A percentile compares a stretch with the other conserved stretches of the same genome.
These are phyloP conservation scores for Fusarium sulawesiense DNA, from an alignment of 2,329 filamentous ascomycete genomes.

Conservation along the genomic window DNA sequence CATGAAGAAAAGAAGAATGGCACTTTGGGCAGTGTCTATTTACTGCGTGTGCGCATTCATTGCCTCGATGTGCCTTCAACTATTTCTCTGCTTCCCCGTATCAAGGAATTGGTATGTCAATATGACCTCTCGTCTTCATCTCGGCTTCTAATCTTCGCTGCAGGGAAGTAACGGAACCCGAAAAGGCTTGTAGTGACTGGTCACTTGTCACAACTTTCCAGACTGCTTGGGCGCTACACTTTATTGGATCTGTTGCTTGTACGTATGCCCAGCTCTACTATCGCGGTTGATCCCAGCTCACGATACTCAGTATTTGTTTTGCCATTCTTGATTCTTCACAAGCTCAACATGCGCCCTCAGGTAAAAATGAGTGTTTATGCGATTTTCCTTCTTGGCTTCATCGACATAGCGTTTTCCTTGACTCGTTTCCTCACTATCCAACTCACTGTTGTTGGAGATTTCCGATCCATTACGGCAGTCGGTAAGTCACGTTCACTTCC, in stretches of 20 bases:
- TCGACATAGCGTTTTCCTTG: constrained; percentile 38
- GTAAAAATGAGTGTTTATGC: constrained; percentile 31
- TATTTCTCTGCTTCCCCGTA: constrained; percentile 33
- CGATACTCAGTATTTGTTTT: constrained; percentile 7
- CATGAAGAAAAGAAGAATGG: constrained; percentile 25
- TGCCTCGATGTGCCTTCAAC: constrained; percentile 5
- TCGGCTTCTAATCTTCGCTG: not conserved
- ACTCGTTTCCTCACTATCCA: constrained; percentile 35
- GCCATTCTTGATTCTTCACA: constrained; percentile 24
- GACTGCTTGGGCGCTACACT: constrained; percentile 28
- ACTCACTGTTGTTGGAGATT: constrained; percentile 1
- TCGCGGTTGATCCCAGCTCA: rapidly evolving
- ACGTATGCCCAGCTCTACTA: not conserved
- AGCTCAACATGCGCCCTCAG: constrained; percentile 25
- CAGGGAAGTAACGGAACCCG: constrained; percentile 5
- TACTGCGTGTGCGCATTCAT: constrained; percentile 19
- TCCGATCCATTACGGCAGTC: constrained; percentile 32
- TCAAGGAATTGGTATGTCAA: constrained; percentile 29
- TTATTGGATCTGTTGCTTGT: constrained; percentile 23
- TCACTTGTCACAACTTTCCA: constrained; percentile 17
- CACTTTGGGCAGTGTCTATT: constrained; percentile 5
- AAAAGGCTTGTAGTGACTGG: not conserved
- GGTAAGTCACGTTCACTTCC: not conserved
- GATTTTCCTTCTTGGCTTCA: constrained; percentile 33
- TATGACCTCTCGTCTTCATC: rapidly evolving